Conservation (phyloP, 768 basidiomycete species). For the Russula olivacea region DNA sequence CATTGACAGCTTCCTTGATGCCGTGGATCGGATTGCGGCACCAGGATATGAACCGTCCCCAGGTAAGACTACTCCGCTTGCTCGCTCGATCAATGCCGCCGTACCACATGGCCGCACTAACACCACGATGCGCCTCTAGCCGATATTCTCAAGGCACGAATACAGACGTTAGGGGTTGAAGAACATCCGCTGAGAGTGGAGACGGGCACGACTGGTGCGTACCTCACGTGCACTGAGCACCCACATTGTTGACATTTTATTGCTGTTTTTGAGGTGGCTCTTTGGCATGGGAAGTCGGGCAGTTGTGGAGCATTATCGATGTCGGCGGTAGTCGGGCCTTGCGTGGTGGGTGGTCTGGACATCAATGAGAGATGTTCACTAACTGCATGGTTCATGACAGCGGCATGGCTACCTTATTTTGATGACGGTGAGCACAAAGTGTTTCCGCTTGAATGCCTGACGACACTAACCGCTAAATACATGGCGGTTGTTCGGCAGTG, state of each 20-base stretch:
- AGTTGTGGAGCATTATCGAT: constrained; percentile 61
- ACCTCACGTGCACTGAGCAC: not conserved
- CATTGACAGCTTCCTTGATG: constrained; percentile 48
- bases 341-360: constrained; percentile 38
- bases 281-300: constrained; percentile 30
- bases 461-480: not conserved
- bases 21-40: constrained; percentile 46
- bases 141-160: constrained; percentile 58
- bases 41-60: constrained; percentile 48
- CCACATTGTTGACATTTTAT: not conserved
- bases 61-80: constrained; percentile 33
- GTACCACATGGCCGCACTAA: not conserved
- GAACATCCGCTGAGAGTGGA: constrained; percentile 54
- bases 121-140: constrained; percentile 32
- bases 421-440: constrained; percentile 45
- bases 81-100: not conserved
- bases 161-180: constrained; percentile 60
- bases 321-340: constrained; percentile 56
- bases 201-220: constrained; percentile 30
- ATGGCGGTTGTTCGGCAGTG: constrained; percentile 34
- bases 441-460: not conserved
- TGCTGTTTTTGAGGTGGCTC: not conserved
- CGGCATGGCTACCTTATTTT: constrained; percentile 65
- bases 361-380: not conserved
- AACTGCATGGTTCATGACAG: constrained; percentile 30